Conservation (phyloP, 371 early-diverging fungal species). For the Rhizomucor miehei region DNA sequence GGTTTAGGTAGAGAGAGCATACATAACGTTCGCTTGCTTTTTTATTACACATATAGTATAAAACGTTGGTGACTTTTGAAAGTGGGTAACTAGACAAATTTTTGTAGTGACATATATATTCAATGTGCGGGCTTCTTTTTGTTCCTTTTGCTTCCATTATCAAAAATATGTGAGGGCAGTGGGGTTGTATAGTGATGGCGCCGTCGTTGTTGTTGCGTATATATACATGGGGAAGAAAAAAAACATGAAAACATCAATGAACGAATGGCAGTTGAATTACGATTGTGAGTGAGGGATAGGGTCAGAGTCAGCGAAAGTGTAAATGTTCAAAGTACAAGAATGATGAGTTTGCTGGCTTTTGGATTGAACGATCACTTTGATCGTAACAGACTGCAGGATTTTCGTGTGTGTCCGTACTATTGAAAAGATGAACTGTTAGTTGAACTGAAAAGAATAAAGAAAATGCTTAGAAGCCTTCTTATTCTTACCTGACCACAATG, state of each 20-base stretch:
- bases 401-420: constrained; percentile 14
- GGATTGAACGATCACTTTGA: background rate
- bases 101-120: background rate
- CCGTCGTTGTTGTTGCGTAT: background rate
- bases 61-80: background rate
- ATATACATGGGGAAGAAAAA: background rate
- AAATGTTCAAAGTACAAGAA: background rate
- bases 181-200: too few species aligned
- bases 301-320: too few species aligned
- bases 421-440: background rate
- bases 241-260: background rate
- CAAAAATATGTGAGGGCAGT: background rate
- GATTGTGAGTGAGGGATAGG: background rate
- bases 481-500: constrained; percentile 26
- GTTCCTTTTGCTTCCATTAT: background rate
- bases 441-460: background rate
- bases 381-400: background rate
- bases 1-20: constrained; percentile 23
- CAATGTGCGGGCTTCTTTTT: background rate
- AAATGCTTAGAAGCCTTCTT: background rate
- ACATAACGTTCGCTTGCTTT: background rate
- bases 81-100: background rate
- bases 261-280: background rate
- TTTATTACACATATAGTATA: background rate
- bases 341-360: background rate